Percentiles rank a stretch among this genome's conserved stretches.
phyloP scores from a whole-genome alignment of 106 monocot species.

The Vanilla planifolia region DNA sequence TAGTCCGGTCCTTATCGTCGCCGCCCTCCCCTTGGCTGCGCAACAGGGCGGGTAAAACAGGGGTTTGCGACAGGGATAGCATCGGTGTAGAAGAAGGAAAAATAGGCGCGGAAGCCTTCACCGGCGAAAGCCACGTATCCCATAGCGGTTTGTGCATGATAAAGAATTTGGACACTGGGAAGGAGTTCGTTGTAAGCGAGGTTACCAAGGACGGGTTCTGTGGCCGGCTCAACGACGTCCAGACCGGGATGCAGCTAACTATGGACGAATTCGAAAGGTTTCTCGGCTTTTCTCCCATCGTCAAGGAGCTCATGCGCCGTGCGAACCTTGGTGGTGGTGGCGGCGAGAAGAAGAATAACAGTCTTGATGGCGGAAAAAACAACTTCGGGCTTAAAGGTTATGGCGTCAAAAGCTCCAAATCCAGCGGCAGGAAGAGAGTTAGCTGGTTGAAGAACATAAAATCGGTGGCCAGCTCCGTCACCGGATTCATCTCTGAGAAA shows the following conservation, averaged over 20 bases:
- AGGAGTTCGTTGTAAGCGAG: conserved; percentile 66
- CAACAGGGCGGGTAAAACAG: background rate
- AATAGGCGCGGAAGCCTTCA: background rate
- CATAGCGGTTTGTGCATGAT: conserved; percentile 37
- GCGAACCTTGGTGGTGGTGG: conserved; percentile 11
- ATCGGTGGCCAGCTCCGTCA: conserved; percentile 62
- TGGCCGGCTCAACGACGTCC: conserved; percentile 43
- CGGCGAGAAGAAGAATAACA: background rate
- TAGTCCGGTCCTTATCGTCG: background rate
- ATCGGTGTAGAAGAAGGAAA: background rate
- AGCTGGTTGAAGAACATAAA: conserved; percentile 86
- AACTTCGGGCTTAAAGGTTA: background rate
- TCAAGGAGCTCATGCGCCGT: conserved; percentile 70
- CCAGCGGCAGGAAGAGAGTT: conserved; percentile 35
- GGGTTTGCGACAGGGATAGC: background rate
- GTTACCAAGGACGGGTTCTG: conserved; percentile 27
- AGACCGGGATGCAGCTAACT: conserved; percentile 56
- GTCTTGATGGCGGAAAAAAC: too few species aligned
- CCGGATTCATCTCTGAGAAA: conserved; percentile 56
- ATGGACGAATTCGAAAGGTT: conserved; percentile 71
- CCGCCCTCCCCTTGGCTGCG: conserved; percentile 3
- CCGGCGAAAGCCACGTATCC: background rate
- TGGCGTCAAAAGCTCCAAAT: conserved; percentile 10
- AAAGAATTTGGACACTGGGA: conserved; percentile 78
- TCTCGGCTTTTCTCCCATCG: conserved; percentile 72